A percentile compares a stretch with the other conserved stretches of the same genome.
These are phyloP conservation scores for Coemansia sp. DNA, from an alignment of 192 early-diverging fungal genomes.

Conservation along the genomic window DNA sequence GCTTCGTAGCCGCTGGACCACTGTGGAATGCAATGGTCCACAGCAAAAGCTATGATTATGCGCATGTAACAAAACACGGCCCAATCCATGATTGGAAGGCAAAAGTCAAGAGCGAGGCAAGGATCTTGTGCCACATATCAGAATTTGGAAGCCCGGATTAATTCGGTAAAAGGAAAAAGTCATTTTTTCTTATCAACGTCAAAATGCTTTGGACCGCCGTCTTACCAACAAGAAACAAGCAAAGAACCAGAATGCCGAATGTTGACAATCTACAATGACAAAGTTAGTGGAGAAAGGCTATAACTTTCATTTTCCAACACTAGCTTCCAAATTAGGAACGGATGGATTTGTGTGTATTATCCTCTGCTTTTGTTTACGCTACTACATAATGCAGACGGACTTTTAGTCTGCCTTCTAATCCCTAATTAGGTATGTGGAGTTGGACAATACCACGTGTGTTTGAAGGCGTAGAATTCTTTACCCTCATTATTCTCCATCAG, in stretches of 20 bases:
- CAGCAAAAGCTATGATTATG: not conserved
- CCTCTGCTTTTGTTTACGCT: conserved; percentile 1
- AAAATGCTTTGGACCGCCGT: not conserved
- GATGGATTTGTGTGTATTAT: not conserved
- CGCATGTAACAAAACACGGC: not conserved
- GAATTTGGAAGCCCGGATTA: conserved; percentile 1
- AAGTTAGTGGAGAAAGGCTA: conserved; percentile 2
- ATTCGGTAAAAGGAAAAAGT: conserved; percentile 8
- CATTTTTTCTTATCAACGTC: not conserved
- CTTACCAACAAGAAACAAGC: not conserved
- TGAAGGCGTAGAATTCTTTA: not conserved
- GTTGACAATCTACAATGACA: not conserved
- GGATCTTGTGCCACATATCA: conserved; percentile 1
- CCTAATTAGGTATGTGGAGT: conserved; percentile 37
- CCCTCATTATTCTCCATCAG: not conserved
- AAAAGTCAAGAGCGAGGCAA: not conserved
- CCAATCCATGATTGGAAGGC: not conserved
- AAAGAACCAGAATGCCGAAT: not conserved
- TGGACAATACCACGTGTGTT: not conserved
- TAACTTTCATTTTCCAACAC: not conserved
- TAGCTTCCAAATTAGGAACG: not conserved
- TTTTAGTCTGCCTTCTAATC: not conserved
- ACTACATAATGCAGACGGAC: not conserved
- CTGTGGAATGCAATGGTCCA: not conserved
- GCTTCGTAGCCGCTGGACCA: not conserved